Conservation (phyloP, 1,139 yeast species). For the Blastobotrys capitulatus region DNA sequence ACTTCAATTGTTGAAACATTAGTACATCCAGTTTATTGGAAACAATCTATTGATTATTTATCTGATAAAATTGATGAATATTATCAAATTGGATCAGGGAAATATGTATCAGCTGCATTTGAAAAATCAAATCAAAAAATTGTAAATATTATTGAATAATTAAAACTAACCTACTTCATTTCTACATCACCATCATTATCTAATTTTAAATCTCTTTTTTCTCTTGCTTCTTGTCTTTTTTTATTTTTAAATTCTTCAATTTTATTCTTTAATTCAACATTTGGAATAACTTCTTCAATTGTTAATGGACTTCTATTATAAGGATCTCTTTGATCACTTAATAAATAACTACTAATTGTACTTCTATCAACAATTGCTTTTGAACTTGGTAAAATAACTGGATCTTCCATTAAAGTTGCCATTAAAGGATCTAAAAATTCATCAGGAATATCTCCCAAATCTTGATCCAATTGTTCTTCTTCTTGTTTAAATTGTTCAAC, state of each 20-base stretch:
- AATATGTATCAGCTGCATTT: constrained; percentile 8
- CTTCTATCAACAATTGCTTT: constrained; percentile 79
- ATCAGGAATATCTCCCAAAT: constrained; percentile 91
- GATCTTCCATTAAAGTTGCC: constrained; percentile 94
- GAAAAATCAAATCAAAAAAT: not conserved
- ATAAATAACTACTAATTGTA: constrained; percentile 87
- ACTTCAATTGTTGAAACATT: constrained; percentile 25
- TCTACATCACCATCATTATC: constrained; percentile 5
- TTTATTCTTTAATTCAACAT: constrained; percentile 56
- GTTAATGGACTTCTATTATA: constrained; percentile 89
- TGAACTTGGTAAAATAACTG: constrained; percentile 85
- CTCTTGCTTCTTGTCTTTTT: constrained; percentile 43
- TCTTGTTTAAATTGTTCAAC: constrained; percentile 58
- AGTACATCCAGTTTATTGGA: constrained; percentile 33
- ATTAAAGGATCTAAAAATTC: constrained; percentile 95
- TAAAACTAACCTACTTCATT: not conserved
- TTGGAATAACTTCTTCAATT: constrained; percentile 77
- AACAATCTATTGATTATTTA: constrained; percentile 23
- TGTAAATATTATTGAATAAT: not conserved
- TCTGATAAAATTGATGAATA: not conserved
- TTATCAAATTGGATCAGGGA: constrained; percentile 11
- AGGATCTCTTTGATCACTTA: constrained; percentile 95
- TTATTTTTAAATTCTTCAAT: constrained; percentile 52
- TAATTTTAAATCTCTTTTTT: constrained; percentile 17
- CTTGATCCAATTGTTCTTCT: constrained; percentile 73